A percentile compares a stretch with the other conserved stretches of the same genome.
Evolutionary conservation across 1,284 basidiomycete species (phyloP).

Genomic region (Pisolithus thermaeus): DNA sequence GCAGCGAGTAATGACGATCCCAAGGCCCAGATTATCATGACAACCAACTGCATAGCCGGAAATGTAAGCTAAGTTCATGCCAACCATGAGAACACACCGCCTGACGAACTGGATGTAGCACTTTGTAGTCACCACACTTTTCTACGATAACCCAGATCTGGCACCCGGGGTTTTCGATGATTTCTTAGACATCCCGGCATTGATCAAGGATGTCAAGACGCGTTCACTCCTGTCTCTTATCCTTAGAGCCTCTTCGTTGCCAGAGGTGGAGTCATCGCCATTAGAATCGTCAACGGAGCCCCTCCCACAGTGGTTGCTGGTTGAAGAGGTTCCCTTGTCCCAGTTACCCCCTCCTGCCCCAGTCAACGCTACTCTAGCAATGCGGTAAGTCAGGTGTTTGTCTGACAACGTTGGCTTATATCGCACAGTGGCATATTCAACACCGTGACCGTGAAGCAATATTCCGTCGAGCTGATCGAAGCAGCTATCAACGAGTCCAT

Average conservation of each 20-base stretch:
- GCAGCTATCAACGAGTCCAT: slow-evolving; percentile 3
- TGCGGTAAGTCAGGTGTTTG: slow-evolving; percentile 30
- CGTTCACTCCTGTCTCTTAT: slow-evolving; percentile 40
- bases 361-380: slow-evolving; percentile 34
- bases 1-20: slow-evolving; percentile 47
- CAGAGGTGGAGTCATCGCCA: too few relatives aligned
- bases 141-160: slow-evolving; percentile 48
- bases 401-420: background rate
- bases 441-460: slow-evolving; percentile 4
- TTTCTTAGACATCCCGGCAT: slow-evolving; percentile 35
- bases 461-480: slow-evolving; percentile 1
- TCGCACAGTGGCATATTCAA: slow-evolving; percentile 5
- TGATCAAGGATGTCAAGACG: slow-evolving; percentile 35
- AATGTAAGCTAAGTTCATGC: slow-evolving; percentile 26
- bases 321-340: too few relatives aligned
- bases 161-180: slow-evolving; percentile 46
- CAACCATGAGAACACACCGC: background rate
- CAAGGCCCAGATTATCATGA: slow-evolving; percentile 54
- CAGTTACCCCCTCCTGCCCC: slow-evolving; percentile 25
- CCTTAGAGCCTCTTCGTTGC: too few relatives aligned
- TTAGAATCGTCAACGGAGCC: too few relatives aligned
- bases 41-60: slow-evolving; percentile 44
- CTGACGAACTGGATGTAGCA: slow-evolving; percentile 21
- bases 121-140: slow-evolving; percentile 34
- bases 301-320: too few relatives aligned